These are phyloP conservation scores for Xerocomellus intermedius DNA, from an alignment of 768 basidiomycete genomes.

Conservation along the genomic window DNA sequence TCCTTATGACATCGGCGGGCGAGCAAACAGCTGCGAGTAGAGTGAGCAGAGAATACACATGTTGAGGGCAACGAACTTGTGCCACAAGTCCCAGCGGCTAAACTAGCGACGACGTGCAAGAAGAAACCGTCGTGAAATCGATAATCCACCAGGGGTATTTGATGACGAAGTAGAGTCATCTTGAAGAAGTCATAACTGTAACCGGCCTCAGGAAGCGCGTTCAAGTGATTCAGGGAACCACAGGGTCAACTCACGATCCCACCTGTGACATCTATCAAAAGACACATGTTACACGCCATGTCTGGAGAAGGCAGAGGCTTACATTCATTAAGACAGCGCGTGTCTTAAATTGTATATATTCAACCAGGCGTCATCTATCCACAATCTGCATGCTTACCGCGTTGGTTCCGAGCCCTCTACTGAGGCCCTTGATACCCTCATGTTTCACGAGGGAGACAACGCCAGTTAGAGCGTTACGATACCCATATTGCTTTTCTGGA, in stretches of 20 bases:
- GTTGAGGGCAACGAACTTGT: conserved; percentile 54
- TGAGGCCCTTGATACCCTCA: conserved; percentile 69
- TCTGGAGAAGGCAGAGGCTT: conserved; percentile 21
- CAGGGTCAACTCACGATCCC: conserved; percentile 60
- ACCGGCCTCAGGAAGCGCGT: conserved; percentile 1
- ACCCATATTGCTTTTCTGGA: conserved; percentile 70
- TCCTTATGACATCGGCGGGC: conserved; percentile 73
- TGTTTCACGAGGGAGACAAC: conserved; percentile 60
- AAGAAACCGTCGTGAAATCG: conserved; percentile 64
- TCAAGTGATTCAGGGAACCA: not conserved
- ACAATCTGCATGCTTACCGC: conserved; percentile 43
- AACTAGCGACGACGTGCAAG: conserved; percentile 67
- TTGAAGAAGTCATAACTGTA: conserved; percentile 79
- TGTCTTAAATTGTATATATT: conserved; percentile 33
- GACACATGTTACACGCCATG: conserved; percentile 1
- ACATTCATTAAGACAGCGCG: conserved; percentile 78
- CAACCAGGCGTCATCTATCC: conserved; percentile 1
- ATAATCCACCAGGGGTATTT: conserved; percentile 54
- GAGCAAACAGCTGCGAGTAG: conserved; percentile 63
- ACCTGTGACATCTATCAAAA: conserved; percentile 68
- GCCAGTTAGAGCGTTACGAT: conserved; percentile 76
- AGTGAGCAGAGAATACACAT: not conserved
- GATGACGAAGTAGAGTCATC: conserved; percentile 47
- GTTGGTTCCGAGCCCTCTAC: conserved; percentile 78
- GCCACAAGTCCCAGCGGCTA: conserved; percentile 70